Conservation (phyloP, 129 eudicot genomes). For the Artemisia annua region DNA sequence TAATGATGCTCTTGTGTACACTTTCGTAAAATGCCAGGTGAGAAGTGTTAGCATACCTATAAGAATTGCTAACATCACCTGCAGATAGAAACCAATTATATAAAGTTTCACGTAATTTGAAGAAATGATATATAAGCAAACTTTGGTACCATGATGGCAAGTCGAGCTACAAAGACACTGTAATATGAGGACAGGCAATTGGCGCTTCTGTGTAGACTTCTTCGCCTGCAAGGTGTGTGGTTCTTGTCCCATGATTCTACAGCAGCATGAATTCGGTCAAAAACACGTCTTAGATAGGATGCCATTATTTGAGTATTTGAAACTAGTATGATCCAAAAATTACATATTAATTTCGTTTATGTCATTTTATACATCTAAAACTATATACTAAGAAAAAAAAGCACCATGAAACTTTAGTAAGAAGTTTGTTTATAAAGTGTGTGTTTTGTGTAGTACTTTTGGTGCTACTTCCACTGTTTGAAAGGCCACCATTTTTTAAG, state of each 20-base stretch:
- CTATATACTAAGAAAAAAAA: constrained; percentile 16
- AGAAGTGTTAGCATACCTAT: constrained; percentile 87
- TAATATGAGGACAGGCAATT: constrained; percentile 78
- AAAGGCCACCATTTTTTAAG: constrained; percentile 16
- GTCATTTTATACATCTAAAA: constrained; percentile 35
- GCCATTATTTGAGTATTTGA: constrained; percentile 41
- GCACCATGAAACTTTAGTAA: constrained; percentile 38
- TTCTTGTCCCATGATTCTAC: constrained; percentile 42
- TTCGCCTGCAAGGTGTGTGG: constrained; percentile 41
- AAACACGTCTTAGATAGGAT: constrained; percentile 29
- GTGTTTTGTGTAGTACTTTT: constrained; percentile 26
- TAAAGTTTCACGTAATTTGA: neutral
- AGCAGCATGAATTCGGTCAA: constrained; percentile 30
- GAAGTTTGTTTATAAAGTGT: constrained; percentile 30
- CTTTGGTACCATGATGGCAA: constrained; percentile 85
- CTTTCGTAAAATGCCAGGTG: constrained; percentile 96
- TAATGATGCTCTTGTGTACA: constrained; percentile 76
- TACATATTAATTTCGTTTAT: constrained; percentile 19
- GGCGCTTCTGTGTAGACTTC: constrained; percentile 41
- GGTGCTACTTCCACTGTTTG: constrained; percentile 39
- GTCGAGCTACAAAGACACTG: constrained; percentile 92
- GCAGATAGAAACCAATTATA: constrained; percentile 27
- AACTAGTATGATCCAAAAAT: constrained; percentile 24
- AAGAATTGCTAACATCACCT: constrained; percentile 91
- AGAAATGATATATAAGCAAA: neutral